Evolutionary conservation across 2,329 filamentous ascomycete species (phyloP), one percentile per base, ranked within the genome.

Genomic region (Exophiala spinifera): DNA sequence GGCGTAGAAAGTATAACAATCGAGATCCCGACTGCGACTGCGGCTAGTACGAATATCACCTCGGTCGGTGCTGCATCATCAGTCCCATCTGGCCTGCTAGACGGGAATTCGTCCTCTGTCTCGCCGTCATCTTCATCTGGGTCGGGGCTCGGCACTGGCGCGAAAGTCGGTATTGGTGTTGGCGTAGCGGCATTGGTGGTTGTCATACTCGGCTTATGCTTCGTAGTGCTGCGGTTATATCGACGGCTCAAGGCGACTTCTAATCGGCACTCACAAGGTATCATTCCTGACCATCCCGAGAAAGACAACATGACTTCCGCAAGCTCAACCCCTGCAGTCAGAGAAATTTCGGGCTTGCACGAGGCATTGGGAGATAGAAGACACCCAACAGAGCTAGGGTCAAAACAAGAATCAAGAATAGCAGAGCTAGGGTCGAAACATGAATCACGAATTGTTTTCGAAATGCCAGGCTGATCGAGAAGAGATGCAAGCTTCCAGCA

Each of bases 181-280:
- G 42, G 42, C 15, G 42, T 25, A n/a, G 21, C 40, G 7, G 34
- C 28, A 17, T 34, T 42, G 33, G 25, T 49, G 15, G 25, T 31
- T 13, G 17, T 49, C 21, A 49, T 49, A 11, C 21, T 49, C 19
- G 47, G 19, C 20, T 20, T 49, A 17, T 42, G 23, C 17, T 49
- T 49, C 19, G 21, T n/a, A 11, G 47, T 49, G 7, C 8, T 49
- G 15, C 25, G 34, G 11, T 34, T 49, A 19, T 42, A 42, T 14
- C 47, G 34, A 31, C 34, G 47, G 4, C 36, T 49, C 19, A 49
- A 39, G n/a, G 47, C 47, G 19, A 34, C 47, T 14, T 37, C 33
- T 17, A 49, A 49, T 17, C 31, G 21, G 7, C 47, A 39, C 19
- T 49, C 47, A 14, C 11, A 19, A 14, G 47, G 47, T 17, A 49